These are phyloP conservation scores for Colletotrichum coccodes DNA, from an alignment of 2,329 filamentous ascomycete species.

Conservation along the genomic window DNA sequence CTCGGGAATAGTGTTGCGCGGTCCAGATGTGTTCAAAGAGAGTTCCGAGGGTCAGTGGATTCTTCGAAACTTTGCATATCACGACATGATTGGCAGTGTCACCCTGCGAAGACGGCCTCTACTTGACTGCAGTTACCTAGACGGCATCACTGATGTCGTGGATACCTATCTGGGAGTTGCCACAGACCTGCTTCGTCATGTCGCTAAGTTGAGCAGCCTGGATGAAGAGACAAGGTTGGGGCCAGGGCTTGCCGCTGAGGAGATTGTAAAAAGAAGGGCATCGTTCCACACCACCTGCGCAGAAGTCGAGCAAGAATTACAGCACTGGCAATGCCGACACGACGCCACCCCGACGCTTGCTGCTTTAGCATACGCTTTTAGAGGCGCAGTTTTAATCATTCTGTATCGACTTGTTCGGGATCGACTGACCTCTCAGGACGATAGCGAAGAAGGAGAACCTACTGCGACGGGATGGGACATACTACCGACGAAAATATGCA, in stretches of 20 bases:
- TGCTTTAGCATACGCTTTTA: constrained; percentile 18
- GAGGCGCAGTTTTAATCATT: constrained; percentile 17
- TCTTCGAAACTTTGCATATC: constrained; percentile 35
- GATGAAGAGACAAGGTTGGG: constrained; percentile 16
- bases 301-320: constrained; percentile 19
- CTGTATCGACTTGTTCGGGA: constrained; percentile 17
- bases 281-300: constrained; percentile 1
- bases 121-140: constrained; percentile 26
- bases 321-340: constrained; percentile 13
- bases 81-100: constrained; percentile 30
- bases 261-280: not conserved
- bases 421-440: not conserved
- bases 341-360: constrained; percentile 13
- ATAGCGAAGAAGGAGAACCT: not conserved
- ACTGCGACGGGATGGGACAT: not conserved
- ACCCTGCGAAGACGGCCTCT: constrained; percentile 26
- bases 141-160: constrained; percentile 32
- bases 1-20: constrained; percentile 1
- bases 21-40: constrained; percentile 27
- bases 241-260: not conserved
- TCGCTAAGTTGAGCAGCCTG: constrained; percentile 8
- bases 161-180: constrained; percentile 34
- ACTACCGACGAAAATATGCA: constrained; percentile 22
- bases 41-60: constrained; percentile 34
- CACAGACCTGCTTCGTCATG: constrained; percentile 24